A percentile compares a stretch with the other conserved stretches of the same genome.
Conservation (phyloP, 257 asterid genomes). For the Anisodus acutangulus region DNA sequence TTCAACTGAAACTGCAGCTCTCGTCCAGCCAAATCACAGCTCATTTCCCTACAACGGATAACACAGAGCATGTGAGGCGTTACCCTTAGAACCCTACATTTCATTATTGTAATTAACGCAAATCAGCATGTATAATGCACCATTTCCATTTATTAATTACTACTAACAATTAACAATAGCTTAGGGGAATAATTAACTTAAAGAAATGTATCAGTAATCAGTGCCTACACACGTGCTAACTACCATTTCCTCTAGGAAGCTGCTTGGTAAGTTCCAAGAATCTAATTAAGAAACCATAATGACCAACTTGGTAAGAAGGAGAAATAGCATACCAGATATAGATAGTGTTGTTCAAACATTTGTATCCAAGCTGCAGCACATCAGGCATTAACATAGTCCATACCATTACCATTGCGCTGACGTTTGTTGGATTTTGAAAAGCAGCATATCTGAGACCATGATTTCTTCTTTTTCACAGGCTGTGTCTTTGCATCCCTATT, state of each 20-base stretch:
- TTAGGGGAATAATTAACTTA: background rate
- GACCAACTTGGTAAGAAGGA: conserved; percentile 22
- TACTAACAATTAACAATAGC: background rate
- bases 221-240: background rate
- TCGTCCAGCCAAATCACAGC: conserved; percentile 46
- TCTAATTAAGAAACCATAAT: background rate
- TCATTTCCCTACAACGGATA: conserved; percentile 48
- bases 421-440: conserved; percentile 83
- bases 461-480: conserved; percentile 65
- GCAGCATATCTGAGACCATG: conserved; percentile 77
- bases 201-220: background rate
- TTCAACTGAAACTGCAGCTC: conserved; percentile 41
- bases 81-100: conserved; percentile 39
- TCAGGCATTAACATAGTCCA: conserved; percentile 50
- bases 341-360: conserved; percentile 12
- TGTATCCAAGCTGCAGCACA: conserved; percentile 24
- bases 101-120: conserved; percentile 31
- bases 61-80: conserved; percentile 46
- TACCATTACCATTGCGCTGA: conserved; percentile 50
- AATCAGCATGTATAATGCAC: conserved; percentile 35
- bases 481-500: conserved; percentile 67
- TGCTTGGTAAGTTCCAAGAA: conserved; percentile 9
- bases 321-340: conserved; percentile 42
- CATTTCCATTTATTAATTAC: background rate
- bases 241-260: background rate